Base-by-base conservation (phyloP, 345 rosid species). In the Carallia brachiata region DNA sequence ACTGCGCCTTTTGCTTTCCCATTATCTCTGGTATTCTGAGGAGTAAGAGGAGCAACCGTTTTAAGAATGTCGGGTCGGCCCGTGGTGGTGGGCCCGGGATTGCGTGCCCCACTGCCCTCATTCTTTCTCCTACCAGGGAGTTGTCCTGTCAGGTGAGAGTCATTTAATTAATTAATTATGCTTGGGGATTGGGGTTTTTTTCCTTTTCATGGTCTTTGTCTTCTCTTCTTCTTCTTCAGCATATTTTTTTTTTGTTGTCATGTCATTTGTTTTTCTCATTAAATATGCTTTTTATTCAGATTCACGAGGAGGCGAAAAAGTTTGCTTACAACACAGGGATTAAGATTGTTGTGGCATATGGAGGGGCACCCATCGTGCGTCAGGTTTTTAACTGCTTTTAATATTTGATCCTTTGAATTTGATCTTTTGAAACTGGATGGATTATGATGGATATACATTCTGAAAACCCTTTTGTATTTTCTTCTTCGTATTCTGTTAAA, bases 41-140 rank as follows among this genome's bases (percentile, higher is more conserved):
- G 63, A 67, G 23, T 23, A 23, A 23, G 23, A 23, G 23, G 23
- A 23, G 23, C 23, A 23, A 50, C 68, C n/a, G 63, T 1, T 9
- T 58, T 8, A 27, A 60, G 57, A 5, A 6, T 12, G 58, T 19
- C 36, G 62, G 73, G 30, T 32, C 60, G 60, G 36, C 53, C 13
- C 72, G 57, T 57, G 73, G 57, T 57, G 73, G 58, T 50, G 76
- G 76, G 55, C 23, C 32, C 31, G 28, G 73, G 55, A 19, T 66
- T 23, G 83, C 74, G 10, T 78, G 60, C 52, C 90, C 87, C 15
- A 15, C 58, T 56, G 87, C 84, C 17, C 90, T 86, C 17, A 81
- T 86, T 19, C 37, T 84, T 23, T 76, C 90, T 12, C 90, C 86
- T 10, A 86, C 87, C 17, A 80, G 90, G 69, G 87, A 86, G 85